Evolutionary conservation across 2,329 filamentous ascomycete species (phyloP).

Genomic region (Beauveria australis): DNA sequence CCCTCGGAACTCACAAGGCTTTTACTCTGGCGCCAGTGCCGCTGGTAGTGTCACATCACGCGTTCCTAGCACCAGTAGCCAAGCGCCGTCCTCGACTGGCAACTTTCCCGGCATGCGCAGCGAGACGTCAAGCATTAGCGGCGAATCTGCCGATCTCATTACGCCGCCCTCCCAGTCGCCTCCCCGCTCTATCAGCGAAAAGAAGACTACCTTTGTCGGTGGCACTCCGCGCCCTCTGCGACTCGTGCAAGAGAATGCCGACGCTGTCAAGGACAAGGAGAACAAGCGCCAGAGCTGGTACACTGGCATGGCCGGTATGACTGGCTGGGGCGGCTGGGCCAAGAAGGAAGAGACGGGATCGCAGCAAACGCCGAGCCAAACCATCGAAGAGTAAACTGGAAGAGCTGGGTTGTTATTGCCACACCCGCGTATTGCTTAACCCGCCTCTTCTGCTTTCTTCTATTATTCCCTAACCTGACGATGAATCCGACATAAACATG

Average conservation of each 20-base stretch:
- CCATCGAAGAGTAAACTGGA: conserved; percentile 27
- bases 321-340: conserved; percentile 44
- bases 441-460: conserved; percentile 7
- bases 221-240: conserved; percentile 77
- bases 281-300: conserved; percentile 58
- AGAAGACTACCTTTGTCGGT: conserved; percentile 50
- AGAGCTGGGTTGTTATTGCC: background rate
- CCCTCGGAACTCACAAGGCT: conserved; percentile 53
- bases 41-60: conserved; percentile 43
- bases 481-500: background rate
- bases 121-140: conserved; percentile 56
- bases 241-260: conserved; percentile 71
- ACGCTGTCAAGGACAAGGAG: conserved; percentile 37
- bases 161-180: conserved; percentile 46
- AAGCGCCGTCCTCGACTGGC: conserved; percentile 36
- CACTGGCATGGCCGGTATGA: conserved; percentile 23
- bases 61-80: conserved; percentile 40
- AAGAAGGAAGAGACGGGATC: conserved; percentile 40
- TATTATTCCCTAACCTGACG: conserved; percentile 1
- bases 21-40: conserved; percentile 47
- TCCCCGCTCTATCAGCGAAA: conserved; percentile 41
- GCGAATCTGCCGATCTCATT: conserved; percentile 52
- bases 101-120: conserved; percentile 68
- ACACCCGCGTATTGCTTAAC: conserved; percentile 2
- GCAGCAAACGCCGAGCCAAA: conserved; percentile 16